These are phyloP conservation scores for Scedosporium dehoogii DNA, from an alignment of 2,329 filamentous ascomycete genomes.

Conservation along the genomic window DNA sequence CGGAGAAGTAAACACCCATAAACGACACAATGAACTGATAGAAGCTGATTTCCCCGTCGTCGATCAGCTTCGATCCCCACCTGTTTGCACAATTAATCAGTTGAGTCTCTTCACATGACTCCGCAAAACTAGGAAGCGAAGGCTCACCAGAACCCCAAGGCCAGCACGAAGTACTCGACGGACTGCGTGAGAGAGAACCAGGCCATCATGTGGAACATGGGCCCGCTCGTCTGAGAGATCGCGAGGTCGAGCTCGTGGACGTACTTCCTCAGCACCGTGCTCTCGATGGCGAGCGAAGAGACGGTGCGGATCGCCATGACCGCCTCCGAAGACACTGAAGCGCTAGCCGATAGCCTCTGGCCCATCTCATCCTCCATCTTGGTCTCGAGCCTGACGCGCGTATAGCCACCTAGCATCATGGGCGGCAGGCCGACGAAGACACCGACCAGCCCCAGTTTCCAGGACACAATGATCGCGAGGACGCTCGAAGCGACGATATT, in stretches of 20 bases:
- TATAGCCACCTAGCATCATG: conserved; percentile 32
- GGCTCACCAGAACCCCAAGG: conserved; percentile 26
- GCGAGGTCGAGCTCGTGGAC: conserved; percentile 18
- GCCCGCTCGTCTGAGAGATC: conserved; percentile 17
- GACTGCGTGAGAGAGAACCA: conserved; percentile 31
- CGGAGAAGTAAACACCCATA: conserved; percentile 25
- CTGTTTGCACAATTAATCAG: conserved; percentile 9
- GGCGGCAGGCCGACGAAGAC: conserved; percentile 34
- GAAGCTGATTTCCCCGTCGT: conserved; percentile 22
- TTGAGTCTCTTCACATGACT: neutral
- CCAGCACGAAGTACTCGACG: conserved; percentile 26
- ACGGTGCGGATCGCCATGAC: conserved; percentile 38
- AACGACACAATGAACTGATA: conserved; percentile 32
- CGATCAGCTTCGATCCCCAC: conserved; percentile 11
- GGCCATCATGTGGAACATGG: conserved; percentile 27
- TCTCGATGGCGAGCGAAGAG: conserved; percentile 36
- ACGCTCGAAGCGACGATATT: conserved; percentile 34
- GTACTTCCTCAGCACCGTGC: conserved; percentile 27
- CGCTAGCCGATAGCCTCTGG: conserved; percentile 32
- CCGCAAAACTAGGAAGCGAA: neutral
- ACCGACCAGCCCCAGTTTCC: conserved; percentile 39
- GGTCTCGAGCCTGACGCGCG: conserved; percentile 37
- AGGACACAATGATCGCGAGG: conserved; percentile 35
- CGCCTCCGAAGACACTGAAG: conserved; percentile 37
- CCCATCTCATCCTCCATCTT: conserved; percentile 34